phyloP scores from a whole-genome alignment of 2,329 filamentous ascomycete genomes.

The Fusarium torulosum region DNA sequence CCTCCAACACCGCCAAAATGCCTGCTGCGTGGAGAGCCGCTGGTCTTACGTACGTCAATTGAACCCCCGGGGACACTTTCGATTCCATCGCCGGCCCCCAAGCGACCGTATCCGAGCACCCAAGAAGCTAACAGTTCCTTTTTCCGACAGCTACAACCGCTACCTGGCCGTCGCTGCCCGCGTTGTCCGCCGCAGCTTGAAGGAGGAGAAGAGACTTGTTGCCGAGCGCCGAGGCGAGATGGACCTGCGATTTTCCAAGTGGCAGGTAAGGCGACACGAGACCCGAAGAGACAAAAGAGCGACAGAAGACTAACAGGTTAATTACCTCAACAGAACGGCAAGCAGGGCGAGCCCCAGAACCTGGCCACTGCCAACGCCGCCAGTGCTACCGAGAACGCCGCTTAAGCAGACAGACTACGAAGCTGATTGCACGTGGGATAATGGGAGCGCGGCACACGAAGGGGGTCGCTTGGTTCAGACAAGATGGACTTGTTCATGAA shows the following conservation, averaged over 20 bases:
- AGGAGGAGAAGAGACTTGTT: constrained; percentile 89
- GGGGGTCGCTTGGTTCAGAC: constrained; percentile 39
- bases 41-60: constrained; percentile 86
- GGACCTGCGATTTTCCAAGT: constrained; percentile 92
- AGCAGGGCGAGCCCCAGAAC: constrained; percentile 87
- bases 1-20: constrained; percentile 76
- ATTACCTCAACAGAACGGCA: constrained; percentile 81
- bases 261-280: constrained; percentile 75
- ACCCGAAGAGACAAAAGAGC: constrained; percentile 7
- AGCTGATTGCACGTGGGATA: constrained; percentile 44
- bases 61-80: constrained; percentile 28
- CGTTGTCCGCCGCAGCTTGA: constrained; percentile 94
- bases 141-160: constrained; percentile 90
- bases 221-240: constrained; percentile 92
- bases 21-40: constrained; percentile 98
- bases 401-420: constrained; percentile 47
- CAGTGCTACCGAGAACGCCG: constrained; percentile 55
- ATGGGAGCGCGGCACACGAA: constrained; percentile 36
- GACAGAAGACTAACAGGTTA: constrained; percentile 47
- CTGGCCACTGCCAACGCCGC: constrained; percentile 70
- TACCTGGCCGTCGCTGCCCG: constrained; percentile 96
- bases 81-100: constrained; percentile 7
- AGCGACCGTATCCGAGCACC: constrained; percentile 38
- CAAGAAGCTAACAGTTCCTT: constrained; percentile 53
- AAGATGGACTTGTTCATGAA: constrained; percentile 40